Evolutionary conservation across 106 monocot species (phyloP).

Genomic region (Allium fistulosum): DNA sequence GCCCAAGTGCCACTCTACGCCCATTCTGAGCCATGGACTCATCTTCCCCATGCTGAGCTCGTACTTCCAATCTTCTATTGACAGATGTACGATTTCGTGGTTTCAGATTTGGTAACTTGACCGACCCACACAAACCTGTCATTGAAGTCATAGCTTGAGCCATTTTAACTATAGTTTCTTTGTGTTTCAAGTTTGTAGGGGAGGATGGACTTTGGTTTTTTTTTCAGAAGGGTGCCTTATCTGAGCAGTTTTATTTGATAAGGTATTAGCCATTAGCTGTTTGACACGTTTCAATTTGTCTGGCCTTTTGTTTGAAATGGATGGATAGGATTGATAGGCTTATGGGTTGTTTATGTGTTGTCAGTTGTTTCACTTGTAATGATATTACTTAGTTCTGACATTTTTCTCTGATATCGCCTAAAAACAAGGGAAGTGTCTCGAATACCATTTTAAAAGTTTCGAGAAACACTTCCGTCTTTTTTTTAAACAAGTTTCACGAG

Average conservation of each 20-base stretch:
- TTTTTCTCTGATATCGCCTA: no score
- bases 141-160: slow-evolving; percentile 78
- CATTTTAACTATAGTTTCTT: not conserved
- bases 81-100: slow-evolving; percentile 52
- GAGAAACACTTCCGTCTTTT: no score
- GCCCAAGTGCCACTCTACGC: slow-evolving; percentile 58
- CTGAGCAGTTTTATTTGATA: slow-evolving; percentile 25
- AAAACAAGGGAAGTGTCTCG: no score
- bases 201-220: not conserved
- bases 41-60: slow-evolving; percentile 25
- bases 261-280: slow-evolving; percentile 21
- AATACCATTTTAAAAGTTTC: no score
- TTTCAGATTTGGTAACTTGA: slow-evolving; percentile 29
- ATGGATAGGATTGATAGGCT: no score
- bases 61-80: slow-evolving; percentile 12
- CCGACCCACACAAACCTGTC: slow-evolving; percentile 55
- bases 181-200: not conserved
- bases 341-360: no score
- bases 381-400: no score
- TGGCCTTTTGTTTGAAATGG: slow-evolving; percentile 1
- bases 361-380: no score
- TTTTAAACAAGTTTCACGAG: no score
- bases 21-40: slow-evolving; percentile 23
- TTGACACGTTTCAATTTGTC: slow-evolving; percentile 27
- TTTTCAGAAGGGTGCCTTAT: slow-evolving; percentile 12